Evolutionary conservation across 1,284 basidiomycete genomes (phyloP).

Genomic region (Cutaneotrichosporon sp.): DNA sequence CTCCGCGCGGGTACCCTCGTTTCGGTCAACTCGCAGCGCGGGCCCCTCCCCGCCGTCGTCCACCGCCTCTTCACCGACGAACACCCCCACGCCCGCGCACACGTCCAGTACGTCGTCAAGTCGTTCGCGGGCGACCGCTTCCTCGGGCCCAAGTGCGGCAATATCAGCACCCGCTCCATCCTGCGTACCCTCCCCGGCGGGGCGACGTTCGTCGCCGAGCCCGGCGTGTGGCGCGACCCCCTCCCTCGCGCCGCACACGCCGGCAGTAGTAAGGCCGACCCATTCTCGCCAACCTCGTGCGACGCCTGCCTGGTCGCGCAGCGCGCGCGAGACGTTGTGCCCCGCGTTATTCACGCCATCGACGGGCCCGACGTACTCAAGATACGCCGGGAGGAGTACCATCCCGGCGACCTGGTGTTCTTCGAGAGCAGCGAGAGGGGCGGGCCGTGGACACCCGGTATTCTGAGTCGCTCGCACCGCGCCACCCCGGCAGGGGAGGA

Average conservation of each 20-base stretch:
- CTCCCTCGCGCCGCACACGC: background rate
- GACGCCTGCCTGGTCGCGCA: conserved; percentile 7
- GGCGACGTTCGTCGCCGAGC: background rate
- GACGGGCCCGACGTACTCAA: background rate
- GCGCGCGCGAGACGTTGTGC: too few species aligned
- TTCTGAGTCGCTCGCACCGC: conserved; percentile 9
- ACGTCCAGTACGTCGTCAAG: background rate
- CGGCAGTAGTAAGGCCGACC: background rate
- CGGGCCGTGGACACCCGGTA: conserved; percentile 22
- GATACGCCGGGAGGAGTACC: conserved; percentile 15
- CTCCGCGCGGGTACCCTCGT: background rate
- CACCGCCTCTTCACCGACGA: conserved; percentile 1
- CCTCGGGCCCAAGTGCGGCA: background rate
- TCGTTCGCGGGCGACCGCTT: background rate
- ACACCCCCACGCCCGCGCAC: background rate
- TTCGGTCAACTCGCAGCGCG: background rate
- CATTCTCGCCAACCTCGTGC: background rate
- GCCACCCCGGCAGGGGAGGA: background rate
- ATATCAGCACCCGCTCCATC: background rate
- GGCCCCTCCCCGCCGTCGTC: background rate
- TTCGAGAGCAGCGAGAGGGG: conserved; percentile 24
- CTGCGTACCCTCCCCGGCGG: background rate
- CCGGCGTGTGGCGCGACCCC: conserved; percentile 5
- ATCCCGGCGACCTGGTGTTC: conserved; percentile 28
- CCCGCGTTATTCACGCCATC: background rate